Evolutionary conservation across 83 land plant genomes (phyloP), one percentile per base, ranked within the genome.

Genomic region (Thuja plicata): DNA sequence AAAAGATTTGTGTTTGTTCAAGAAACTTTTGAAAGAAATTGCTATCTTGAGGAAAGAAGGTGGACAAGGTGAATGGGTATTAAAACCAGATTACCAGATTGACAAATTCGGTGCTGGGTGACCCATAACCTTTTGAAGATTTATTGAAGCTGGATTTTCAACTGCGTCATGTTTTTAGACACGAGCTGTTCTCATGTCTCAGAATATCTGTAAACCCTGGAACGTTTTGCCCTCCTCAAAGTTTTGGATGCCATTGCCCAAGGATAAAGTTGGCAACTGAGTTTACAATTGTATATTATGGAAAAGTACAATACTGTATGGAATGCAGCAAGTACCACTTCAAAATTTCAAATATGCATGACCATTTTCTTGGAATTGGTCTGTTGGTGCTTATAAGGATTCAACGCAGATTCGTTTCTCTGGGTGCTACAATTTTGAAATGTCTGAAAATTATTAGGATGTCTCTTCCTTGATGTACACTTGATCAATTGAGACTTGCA

Each of bases 11-110:
- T 92, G 97, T 16, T 82, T 95, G 83, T 98, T 98, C 86, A 95
- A 95, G 91, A 95, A 94, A 90, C 94, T 98, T 43, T 89, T 98
- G 89, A 97, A 96, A 90, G 96, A 98, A 87, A 93, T 97, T 62
- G 99, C 99, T 2, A 89, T 84, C 34, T 88, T 97, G 73, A 88
- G 92, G 89, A 96, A 94, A 93, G 93, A 92, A 62, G 73, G 90
- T 35, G 87, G 70, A 85, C 96, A 96, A 27, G 91, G 96, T 35
- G 87, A 52, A 60, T 98, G 99, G 99, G 93, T 95, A 71, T 88
- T 98, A 83, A 98, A 98, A 90, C 93, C 93, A 40, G 99, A 95
- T 60, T 96, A 92, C 87, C 87, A 87, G 55, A 83, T 83, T 27
- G 85, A 83, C 85, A 83, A 83, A 83, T 83, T 83, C 30, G 85